Percentiles rank a stretch among this genome's conserved stretches.
Conservation (phyloP, 331 rosid genomes). For the Acacia concinna region DNA sequence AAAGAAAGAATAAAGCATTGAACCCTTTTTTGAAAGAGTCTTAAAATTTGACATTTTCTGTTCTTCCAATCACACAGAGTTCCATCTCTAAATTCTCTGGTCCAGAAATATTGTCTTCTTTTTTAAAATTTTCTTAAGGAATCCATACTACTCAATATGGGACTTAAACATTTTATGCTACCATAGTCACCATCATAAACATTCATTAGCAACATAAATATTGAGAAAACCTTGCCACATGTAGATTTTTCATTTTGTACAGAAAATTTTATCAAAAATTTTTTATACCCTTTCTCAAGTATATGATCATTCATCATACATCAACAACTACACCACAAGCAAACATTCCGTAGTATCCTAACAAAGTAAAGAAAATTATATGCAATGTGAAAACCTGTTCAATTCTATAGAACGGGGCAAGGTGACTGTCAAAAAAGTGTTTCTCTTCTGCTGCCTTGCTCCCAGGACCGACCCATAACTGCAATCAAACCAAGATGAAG, state of each 20-base stretch:
- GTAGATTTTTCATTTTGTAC: background rate
- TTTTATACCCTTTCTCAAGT: background rate
- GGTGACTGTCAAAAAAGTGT: constrained; percentile 79
- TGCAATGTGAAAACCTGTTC: constrained; percentile 66
- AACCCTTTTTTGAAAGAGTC: background rate
- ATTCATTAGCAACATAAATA: background rate
- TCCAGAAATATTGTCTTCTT: background rate
- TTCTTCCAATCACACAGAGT: background rate
- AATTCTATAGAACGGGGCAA: constrained; percentile 95
- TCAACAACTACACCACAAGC: constrained; percentile 16
- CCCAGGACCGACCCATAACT: constrained; percentile 96
- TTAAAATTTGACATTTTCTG: background rate
- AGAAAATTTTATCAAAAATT: background rate
- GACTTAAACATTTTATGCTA: background rate
- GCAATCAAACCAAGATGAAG: constrained; percentile 40
- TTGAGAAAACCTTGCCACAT: background rate
- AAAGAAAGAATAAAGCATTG: background rate
- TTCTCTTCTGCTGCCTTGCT: constrained; percentile 96
- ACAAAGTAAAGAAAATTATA: constrained; percentile 16
- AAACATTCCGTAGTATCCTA: constrained; percentile 1
- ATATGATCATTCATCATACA: constrained; percentile 26
- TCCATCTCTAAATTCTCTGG: background rate
- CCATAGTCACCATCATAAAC: background rate
- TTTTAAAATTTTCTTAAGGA: background rate
- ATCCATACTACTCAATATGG: background rate